Conservation (phyloP, 2,329 filamentous ascomycete genomes). For the Fusarium musae region DNA sequence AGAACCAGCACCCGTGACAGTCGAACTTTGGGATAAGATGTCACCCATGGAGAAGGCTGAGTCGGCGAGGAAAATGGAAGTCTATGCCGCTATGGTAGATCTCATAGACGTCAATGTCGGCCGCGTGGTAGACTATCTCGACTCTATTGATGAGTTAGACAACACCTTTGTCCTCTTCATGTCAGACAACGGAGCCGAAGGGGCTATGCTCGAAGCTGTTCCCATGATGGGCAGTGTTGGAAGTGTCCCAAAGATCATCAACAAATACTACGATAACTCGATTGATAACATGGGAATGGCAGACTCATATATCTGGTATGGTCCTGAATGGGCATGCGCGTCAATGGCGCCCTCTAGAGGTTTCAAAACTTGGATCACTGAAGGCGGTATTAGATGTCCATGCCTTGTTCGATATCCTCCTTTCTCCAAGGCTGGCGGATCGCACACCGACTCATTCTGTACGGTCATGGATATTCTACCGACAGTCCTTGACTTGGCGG, state of each 20-base stretch:
- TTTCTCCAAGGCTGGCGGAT: slow-evolving; percentile 38
- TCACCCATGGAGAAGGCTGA: slow-evolving; percentile 12
- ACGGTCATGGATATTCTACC: slow-evolving; percentile 64
- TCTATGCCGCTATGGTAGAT: slow-evolving; percentile 68
- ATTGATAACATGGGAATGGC: slow-evolving; percentile 66
- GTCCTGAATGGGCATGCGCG: slow-evolving; percentile 63
- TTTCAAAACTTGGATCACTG: slow-evolving; percentile 48
- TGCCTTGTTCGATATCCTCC: slow-evolving; percentile 46
- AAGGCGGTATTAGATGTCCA: slow-evolving; percentile 40
- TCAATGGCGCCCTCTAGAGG: slow-evolving; percentile 53
- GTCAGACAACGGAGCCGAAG: slow-evolving; percentile 8
- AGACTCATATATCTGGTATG: slow-evolving; percentile 71
- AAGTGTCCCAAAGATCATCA: slow-evolving; percentile 31
- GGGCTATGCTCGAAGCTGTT: slow-evolving; percentile 59
- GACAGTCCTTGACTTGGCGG: slow-evolving; percentile 59
- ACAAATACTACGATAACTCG: slow-evolving; percentile 59
- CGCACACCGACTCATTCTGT: slow-evolving; percentile 45
- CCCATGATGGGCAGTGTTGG: slow-evolving; percentile 53
- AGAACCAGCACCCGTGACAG: slow-evolving; percentile 31
- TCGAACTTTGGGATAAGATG: slow-evolving; percentile 12
- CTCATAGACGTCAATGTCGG: slow-evolving; percentile 64
- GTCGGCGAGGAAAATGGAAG: slow-evolving; percentile 51
- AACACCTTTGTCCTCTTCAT: slow-evolving; percentile 12
- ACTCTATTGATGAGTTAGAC: slow-evolving; percentile 29
- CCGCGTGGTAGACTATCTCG: slow-evolving; percentile 61